Conservation (phyloP, 352 stramenopile species). For the Phytophthora pinifolia region DNA sequence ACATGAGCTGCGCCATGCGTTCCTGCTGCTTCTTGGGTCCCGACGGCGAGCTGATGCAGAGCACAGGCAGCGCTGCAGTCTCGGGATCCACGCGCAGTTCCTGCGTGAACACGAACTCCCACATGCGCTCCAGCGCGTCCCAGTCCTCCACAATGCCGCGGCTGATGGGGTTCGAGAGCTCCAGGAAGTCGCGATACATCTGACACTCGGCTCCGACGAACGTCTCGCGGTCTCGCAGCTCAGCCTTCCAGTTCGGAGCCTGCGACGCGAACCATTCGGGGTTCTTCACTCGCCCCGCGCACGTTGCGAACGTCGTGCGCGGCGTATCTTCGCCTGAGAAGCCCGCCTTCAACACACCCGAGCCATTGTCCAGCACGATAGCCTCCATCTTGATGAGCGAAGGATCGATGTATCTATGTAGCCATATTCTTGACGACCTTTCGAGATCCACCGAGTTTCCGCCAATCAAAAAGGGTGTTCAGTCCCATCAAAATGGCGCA, state of each 20-base stretch:
- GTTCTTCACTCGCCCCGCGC: slow-evolving; percentile 72
- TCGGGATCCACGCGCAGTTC: slow-evolving; percentile 79
- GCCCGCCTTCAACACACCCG: slow-evolving; percentile 75
- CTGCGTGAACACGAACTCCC: slow-evolving; percentile 84
- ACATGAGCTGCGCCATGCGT: slow-evolving; percentile 84
- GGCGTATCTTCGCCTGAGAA: slow-evolving; percentile 87
- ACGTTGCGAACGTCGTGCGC: slow-evolving; percentile 66
- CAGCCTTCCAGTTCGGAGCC: slow-evolving; percentile 50
- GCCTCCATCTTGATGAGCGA: slow-evolving; percentile 48
- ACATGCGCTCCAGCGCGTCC: slow-evolving; percentile 84
- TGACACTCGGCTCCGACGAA: slow-evolving; percentile 68
- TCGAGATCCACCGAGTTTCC: slow-evolving; percentile 18
- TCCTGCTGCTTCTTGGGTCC: slow-evolving; percentile 72
- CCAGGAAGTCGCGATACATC: slow-evolving; percentile 66
- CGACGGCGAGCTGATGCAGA: slow-evolving; percentile 64
- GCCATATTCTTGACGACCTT: slow-evolving; percentile 34
- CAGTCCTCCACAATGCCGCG: slow-evolving; percentile 81
- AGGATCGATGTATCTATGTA: slow-evolving; percentile 30
- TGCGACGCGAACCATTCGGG: slow-evolving; percentile 80
- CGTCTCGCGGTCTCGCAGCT: slow-evolving; percentile 73
- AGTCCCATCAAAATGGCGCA: slow-evolving; percentile 10
- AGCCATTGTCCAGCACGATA: slow-evolving; percentile 89
- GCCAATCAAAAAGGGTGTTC: slow-evolving; percentile 18
- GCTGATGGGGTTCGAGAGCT: slow-evolving; percentile 74
- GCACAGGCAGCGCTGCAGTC: slow-evolving; percentile 60